Evolutionary conservation across 306 rosid species (phyloP).

Genomic region (Vigna reflexopilosa): DNA sequence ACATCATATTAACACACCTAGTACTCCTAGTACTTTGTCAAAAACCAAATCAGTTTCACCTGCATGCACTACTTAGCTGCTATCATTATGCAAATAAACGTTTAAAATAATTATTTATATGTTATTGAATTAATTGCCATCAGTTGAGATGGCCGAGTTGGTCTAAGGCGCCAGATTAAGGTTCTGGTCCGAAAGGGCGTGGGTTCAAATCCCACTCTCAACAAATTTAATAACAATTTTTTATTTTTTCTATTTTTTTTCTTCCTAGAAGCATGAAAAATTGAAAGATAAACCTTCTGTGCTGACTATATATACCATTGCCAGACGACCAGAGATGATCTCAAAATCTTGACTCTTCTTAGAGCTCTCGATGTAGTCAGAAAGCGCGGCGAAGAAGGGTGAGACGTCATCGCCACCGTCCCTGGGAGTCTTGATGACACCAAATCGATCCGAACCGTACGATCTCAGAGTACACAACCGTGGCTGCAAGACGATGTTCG

Average conservation of each 20-base stretch:
- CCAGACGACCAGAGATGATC: slow-evolving; percentile 90
- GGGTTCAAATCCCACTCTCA: slow-evolving; percentile 71
- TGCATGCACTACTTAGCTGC: no score
- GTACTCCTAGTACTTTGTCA: no score
- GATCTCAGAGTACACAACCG: slow-evolving; percentile 84
- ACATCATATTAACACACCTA: no score
- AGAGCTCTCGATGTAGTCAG: slow-evolving; percentile 84
- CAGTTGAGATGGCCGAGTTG: slow-evolving; percentile 62
- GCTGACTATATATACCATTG: slow-evolving; percentile 63
- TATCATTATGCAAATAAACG: no score
- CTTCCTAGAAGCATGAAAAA: no score
- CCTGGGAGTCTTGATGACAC: slow-evolving; percentile 52
- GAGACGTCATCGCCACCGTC: slow-evolving; percentile 54
- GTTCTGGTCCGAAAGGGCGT: slow-evolving; percentile 75
- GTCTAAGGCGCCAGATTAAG: slow-evolving; percentile 72
- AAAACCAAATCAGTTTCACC: no score
- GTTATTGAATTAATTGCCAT: no score
- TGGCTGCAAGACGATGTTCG: slow-evolving; percentile 81
- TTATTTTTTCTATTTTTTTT: not conserved
- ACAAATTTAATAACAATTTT: not conserved
- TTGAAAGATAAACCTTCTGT: no score
- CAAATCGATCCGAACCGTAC: slow-evolving; percentile 69
- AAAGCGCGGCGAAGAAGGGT: slow-evolving; percentile 73
- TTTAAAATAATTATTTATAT: no score
- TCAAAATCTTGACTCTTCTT: slow-evolving; percentile 91